Evolutionary conservation across 768 basidiomycete genomes (phyloP).

Genomic region (Gelatoporia subvermispora): DNA sequence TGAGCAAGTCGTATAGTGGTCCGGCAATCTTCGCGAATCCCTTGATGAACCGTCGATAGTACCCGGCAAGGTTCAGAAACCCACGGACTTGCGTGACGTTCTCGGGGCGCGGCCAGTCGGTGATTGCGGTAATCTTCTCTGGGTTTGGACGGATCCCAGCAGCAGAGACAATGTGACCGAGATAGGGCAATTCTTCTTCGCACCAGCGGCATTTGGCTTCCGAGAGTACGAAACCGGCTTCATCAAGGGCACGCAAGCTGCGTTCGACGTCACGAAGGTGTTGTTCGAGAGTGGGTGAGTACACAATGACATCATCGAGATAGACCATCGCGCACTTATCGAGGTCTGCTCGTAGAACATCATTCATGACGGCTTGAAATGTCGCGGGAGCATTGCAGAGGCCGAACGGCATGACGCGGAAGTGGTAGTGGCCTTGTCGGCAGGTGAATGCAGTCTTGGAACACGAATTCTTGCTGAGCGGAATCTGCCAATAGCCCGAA

Average conservation of each 20-base stretch:
- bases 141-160: constrained; percentile 17
- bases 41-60: constrained; percentile 6
- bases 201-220: constrained; percentile 22
- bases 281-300: constrained; percentile 4
- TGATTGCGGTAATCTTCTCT: constrained; percentile 15
- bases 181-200: constrained; percentile 19
- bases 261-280: constrained; percentile 6
- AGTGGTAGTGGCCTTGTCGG: too few species aligned
- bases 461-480: too few species aligned
- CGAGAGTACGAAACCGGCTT: too few species aligned
- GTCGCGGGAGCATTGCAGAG: too few species aligned
- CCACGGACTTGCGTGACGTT: constrained; percentile 11
- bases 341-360: constrained; percentile 1
- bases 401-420: too few species aligned
- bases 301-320: constrained; percentile 9
- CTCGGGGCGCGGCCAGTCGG: constrained; percentile 20
- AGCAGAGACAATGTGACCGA: constrained; percentile 18
- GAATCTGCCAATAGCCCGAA: constrained; percentile 28
- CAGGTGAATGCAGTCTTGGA: too few species aligned
- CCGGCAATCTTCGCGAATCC: constrained; percentile 2
- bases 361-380: constrained; percentile 34
- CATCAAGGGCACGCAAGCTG: constrained; percentile 20
- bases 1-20: constrained; percentile 1
- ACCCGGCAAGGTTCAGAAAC: constrained; percentile 2
- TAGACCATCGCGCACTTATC: not conserved